phyloP scores from a whole-genome alignment of 2,329 filamentous ascomycete species.

The Amauroascus niger region DNA sequence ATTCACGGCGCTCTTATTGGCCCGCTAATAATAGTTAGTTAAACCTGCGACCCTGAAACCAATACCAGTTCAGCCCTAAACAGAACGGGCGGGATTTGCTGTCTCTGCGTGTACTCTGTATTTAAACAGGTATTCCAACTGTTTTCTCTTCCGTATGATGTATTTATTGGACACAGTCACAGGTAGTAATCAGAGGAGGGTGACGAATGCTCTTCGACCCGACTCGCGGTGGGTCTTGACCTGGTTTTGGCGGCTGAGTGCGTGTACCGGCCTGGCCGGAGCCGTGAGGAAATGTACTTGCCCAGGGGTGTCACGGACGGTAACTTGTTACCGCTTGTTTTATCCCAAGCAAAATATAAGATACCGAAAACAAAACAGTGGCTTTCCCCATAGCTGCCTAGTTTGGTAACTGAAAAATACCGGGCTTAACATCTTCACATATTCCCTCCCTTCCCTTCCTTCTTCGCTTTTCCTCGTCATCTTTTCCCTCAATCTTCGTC shows the following conservation, averaged over 20 bases:
- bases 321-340: no score
- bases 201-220: no score
- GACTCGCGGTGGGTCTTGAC: background rate
- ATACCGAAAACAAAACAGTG: no score
- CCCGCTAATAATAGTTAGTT: background rate
- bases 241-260: background rate
- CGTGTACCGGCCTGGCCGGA: background rate
- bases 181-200: no score
- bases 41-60: background rate
- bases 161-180: no score
- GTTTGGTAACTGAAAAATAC: no score
- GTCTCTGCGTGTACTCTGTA: background rate
- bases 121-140: background rate
- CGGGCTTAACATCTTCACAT: no score
- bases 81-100: no score
- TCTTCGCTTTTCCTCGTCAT: background rate
- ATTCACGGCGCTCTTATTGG: background rate
- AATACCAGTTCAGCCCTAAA: background rate
- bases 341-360: no score
- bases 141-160: no score
- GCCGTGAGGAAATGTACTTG: background rate
- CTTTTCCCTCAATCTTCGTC: background rate
- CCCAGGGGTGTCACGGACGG: background rate
- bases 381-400: no score
- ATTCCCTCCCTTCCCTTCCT: background rate